Base-by-base conservation (phyloP, 208 protist genomes). In the Herpetomonas samuelpessoai region DNA sequence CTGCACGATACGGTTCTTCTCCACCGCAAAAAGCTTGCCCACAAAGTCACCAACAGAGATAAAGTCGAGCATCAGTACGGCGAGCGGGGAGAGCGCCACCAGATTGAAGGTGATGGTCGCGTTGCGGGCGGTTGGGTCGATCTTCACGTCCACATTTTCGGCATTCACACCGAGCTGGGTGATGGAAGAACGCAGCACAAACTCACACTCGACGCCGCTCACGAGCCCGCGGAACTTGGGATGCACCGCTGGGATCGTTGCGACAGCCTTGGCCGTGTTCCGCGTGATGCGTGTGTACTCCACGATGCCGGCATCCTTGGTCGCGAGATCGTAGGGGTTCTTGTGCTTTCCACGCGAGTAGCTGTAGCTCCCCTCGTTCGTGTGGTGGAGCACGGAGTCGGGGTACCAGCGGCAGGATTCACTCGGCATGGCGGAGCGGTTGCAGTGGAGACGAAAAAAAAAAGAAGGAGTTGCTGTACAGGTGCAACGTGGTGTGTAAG, bases 131-230 rank as follows among this genome's bases (percentile, higher is more conserved):
- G 62, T 41, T 28, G 45, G 39, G 66, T 93, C 71, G 35, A 97
- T 61, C 1, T 66, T 46, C 39, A 97, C 84, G 4, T 58, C 28
- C 19, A 80, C 65, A 55, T 90, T 74, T 53, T 84, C 80, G 18
- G 79, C 81, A 52, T 94, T 93, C 54, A 97, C 80, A 51, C 92
- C 92, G 35, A 97, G 76, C 65, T 97, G 92, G 19, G 92, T 90
- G 44, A 95, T 81, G 39, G 92, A 93, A 18, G 86, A 91, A 46
- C 88, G 87, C 35, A 95, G 71, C 57, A 93, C 72, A 65, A 97
- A 97, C 48, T 93, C 79, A 44, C 78, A 76, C 29, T 50, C 51
- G 14, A 92, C 79, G 45, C 59, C 74, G 26, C 81, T 58, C 18
- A 63, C 48, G 35, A 94, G 82, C 9, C 86, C 91, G 27, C 85